Evolutionary conservation across 495 filamentous ascomycete genomes (phyloP).

Genomic region (Aspergillus sparsus): DNA sequence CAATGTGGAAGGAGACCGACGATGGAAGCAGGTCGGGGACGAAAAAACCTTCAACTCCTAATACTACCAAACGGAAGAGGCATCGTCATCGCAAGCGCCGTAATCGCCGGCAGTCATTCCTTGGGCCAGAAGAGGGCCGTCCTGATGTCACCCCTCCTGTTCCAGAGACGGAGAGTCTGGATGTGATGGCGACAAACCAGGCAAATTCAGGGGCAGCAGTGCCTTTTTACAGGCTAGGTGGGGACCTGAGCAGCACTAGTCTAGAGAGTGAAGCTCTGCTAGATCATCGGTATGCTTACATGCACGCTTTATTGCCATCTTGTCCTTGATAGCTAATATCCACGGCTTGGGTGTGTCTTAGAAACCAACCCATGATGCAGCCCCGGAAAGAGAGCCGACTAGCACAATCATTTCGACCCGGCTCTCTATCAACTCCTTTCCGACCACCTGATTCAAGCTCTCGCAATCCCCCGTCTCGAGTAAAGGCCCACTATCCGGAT

Average conservation of each 20-base stretch:
- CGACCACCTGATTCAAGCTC: constrained; percentile 28
- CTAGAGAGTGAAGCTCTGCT: constrained; percentile 78
- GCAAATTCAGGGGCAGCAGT: constrained; percentile 32
- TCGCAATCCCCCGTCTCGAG: constrained; percentile 33
- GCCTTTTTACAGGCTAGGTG: constrained; percentile 60
- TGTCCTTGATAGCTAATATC: constrained; percentile 12
- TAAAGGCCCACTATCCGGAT: constrained; percentile 36
- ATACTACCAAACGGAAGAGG: constrained; percentile 37
- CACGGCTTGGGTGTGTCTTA: constrained; percentile 29
- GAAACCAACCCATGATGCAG: constrained; percentile 70
- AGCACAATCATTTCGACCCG: constrained; percentile 50
- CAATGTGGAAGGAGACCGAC: constrained; percentile 25
- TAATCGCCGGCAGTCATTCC: constrained; percentile 45
- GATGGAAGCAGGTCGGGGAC: constrained; percentile 25
- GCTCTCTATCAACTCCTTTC: constrained; percentile 35
- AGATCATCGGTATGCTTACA: constrained; percentile 66
- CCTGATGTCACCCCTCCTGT: constrained; percentile 25
- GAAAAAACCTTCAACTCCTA: constrained; percentile 23
- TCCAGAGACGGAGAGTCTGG: constrained; percentile 27
- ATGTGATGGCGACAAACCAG: constrained; percentile 34
- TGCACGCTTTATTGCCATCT: neutral
- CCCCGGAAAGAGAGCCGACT: constrained; percentile 63
- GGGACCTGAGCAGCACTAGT: constrained; percentile 74
- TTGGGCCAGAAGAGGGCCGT: constrained; percentile 34
- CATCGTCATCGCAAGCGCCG: constrained; percentile 44